Evolutionary conservation across 495 filamentous ascomycete species (phyloP), one percentile per base, ranked within the genome.

Genomic region (Neurospora sp.): DNA sequence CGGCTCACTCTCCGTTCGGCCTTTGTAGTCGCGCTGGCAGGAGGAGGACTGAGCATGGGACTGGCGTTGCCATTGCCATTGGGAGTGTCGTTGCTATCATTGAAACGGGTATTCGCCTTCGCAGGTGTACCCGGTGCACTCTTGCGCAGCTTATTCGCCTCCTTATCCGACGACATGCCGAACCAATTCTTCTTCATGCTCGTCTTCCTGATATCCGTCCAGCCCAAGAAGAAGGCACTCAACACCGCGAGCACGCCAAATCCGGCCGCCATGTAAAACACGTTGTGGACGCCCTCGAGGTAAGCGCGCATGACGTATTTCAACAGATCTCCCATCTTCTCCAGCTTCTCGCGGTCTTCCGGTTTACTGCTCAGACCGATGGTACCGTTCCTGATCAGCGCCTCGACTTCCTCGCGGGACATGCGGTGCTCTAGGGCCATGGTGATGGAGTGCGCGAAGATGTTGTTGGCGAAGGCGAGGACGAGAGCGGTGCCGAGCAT

Each of bases 401-500:
- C 53, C 1, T 66, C 14, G 14, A 66, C 53, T 66, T 35, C 53
- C 22, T 66, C 53, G 14, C 12, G 27, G 12, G 53, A 37, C 12
- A 66, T 16, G 31, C 7, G 14, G 31, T 16, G 27, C 53, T 66
- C 53, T 1, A 66, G 53, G 27, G 27, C 27, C 7, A 81, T 71
- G 10, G 73, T 74, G 18, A n/a, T 70, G 3, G 87, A 84, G 72
- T 88, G 90, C 2, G 81, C 81, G 77, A 93, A 90, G 5, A 92
- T 79, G 14, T 82, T 87, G 76, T 91, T 85, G 0, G 83, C 88
- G 5, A 89, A 79, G 0, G 86, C 83, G 18, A 91, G 81, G 71
- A 90, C 89, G 44, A 93, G 76, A 2, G 91, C 84, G 40, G 87
- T 88, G 5, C 90, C 89, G 2, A 93, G 81, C 6, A 82, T 85